Conservation (phyloP, 2,329 filamentous ascomycete genomes). For the Tolypocladium ovalisporum region DNA sequence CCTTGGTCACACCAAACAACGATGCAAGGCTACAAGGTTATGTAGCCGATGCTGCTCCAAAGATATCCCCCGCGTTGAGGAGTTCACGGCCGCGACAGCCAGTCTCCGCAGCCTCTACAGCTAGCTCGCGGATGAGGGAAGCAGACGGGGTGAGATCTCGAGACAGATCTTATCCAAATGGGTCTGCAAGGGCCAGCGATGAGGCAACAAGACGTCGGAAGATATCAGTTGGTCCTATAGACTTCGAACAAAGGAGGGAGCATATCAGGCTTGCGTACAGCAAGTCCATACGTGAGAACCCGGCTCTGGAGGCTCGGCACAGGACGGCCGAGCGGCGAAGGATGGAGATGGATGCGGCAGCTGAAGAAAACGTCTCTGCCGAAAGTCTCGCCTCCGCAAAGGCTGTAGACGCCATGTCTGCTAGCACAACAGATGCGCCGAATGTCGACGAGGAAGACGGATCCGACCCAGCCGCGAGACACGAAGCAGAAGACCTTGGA, state of each 20-base stretch:
- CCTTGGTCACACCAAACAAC: conserved; percentile 35
- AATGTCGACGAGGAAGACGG: not conserved
- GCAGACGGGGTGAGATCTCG: conserved; percentile 44
- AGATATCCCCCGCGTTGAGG: conserved; percentile 66
- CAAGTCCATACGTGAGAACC: conserved; percentile 67
- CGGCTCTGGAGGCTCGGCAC: conserved; percentile 45
- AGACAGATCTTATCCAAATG: conserved; percentile 19
- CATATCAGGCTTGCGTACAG: conserved; percentile 78
- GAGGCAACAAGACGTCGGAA: conserved; percentile 34
- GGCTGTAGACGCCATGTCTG: not conserved
- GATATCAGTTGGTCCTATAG: conserved; percentile 60
- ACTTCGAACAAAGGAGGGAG: conserved; percentile 73
- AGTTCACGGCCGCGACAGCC: conserved; percentile 75
- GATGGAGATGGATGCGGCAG: conserved; percentile 37
- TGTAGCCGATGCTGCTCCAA: conserved; percentile 58
- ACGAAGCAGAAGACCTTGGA: not conserved
- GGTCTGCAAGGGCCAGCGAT: conserved; percentile 24
- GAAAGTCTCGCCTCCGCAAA: conserved; percentile 1
- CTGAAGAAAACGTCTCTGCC: conserved; percentile 26
- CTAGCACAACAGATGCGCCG: conserved; percentile 1
- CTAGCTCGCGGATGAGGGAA: conserved; percentile 56
- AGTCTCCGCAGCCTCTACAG: conserved; percentile 63
- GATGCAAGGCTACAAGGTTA: conserved; percentile 59
- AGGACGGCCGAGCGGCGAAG: conserved; percentile 39
- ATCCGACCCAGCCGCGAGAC: not conserved